Percentiles rank a stretch among this genome's conserved stretches.
Evolutionary conservation across 2,329 filamentous ascomycete species (phyloP).

Genomic region (Exophiala phaeomuriformis): DNA sequence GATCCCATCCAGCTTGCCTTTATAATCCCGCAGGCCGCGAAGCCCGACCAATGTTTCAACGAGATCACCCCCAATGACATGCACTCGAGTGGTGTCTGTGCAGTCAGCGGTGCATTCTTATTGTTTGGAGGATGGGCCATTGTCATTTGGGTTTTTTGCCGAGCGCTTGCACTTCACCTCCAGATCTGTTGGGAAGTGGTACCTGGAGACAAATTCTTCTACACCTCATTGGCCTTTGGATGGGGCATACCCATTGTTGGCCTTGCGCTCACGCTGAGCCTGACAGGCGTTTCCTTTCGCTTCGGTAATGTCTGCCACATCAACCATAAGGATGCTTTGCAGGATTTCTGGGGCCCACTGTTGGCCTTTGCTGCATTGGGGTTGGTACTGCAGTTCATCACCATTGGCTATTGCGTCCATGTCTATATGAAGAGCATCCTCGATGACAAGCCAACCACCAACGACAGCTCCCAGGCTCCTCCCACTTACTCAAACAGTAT

Average conservation of each 20-base stretch:
- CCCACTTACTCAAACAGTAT: conserved; percentile 71
- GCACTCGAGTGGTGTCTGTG: conserved; percentile 72
- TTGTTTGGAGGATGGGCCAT: conserved; percentile 78
- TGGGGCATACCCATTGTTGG: conserved; percentile 77
- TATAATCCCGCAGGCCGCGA: conserved; percentile 72
- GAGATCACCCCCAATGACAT: conserved; percentile 90
- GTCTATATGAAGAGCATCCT: conserved; percentile 81
- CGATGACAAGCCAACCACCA: conserved; percentile 63
- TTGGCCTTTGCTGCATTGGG: conserved; percentile 69
- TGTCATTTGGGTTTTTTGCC: conserved; percentile 84
- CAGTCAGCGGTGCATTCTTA: conserved; percentile 78
- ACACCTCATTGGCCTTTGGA: conserved; percentile 67
- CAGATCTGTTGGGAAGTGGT: conserved; percentile 97
- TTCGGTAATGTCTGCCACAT: conserved; percentile 91
- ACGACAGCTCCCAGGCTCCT: conserved; percentile 53
- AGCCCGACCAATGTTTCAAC: conserved; percentile 77
- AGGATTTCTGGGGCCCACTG: conserved; percentile 84
- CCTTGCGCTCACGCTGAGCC: conserved; percentile 65
- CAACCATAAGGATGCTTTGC: conserved; percentile 77
- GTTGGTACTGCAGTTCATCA: conserved; percentile 72
- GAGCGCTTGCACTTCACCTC: conserved; percentile 84
- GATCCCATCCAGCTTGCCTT: conserved; percentile 62
- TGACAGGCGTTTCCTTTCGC: conserved; percentile 89
- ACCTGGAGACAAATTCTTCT: conserved; percentile 84
- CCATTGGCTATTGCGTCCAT: conserved; percentile 86